Evolutionary conservation across 2,329 filamentous ascomycete species (phyloP).

Genomic region (Fusarium sambucinum): DNA sequence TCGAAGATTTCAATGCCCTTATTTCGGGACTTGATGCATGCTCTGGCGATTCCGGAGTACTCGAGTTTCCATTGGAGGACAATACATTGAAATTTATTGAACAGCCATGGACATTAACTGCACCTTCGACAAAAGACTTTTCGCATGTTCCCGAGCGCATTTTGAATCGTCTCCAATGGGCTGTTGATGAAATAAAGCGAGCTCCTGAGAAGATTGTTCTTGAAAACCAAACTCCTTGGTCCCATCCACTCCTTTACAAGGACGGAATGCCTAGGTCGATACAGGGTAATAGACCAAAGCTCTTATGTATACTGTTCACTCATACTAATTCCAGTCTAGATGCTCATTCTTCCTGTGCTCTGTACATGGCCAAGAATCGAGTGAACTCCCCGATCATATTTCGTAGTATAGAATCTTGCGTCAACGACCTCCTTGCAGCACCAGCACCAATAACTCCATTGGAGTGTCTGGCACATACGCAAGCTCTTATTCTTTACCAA

Average conservation of each 20-base stretch:
- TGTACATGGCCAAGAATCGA: constrained; percentile 64
- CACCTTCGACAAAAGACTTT: constrained; percentile 42
- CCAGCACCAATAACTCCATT: constrained; percentile 48
- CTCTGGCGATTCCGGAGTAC: constrained; percentile 18
- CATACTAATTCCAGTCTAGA: constrained; percentile 53
- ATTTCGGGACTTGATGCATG: constrained; percentile 33
- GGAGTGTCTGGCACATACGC: constrained; percentile 57
- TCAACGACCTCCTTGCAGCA: constrained; percentile 57
- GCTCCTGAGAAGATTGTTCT: constrained; percentile 62
- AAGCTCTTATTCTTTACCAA: constrained; percentile 64
- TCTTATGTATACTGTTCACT: not conserved
- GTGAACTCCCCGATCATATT: constrained; percentile 62
- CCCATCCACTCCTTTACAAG: constrained; percentile 64
- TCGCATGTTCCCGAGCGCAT: constrained; percentile 45
- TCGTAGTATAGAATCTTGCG: constrained; percentile 60
- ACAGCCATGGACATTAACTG: constrained; percentile 40
- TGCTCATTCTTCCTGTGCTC: constrained; percentile 64
- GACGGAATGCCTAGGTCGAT: constrained; percentile 63
- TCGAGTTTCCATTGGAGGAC: constrained; percentile 34
- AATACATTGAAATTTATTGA: constrained; percentile 38
- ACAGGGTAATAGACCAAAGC: constrained; percentile 57
- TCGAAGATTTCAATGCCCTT: constrained; percentile 35
- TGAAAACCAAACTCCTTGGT: constrained; percentile 65
- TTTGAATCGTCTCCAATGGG: constrained; percentile 54
- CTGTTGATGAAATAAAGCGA: constrained; percentile 65